These are phyloP conservation scores for Colletotrichum abscissum DNA, from an alignment of 2,329 filamentous ascomycete genomes.

Conservation along the genomic window DNA sequence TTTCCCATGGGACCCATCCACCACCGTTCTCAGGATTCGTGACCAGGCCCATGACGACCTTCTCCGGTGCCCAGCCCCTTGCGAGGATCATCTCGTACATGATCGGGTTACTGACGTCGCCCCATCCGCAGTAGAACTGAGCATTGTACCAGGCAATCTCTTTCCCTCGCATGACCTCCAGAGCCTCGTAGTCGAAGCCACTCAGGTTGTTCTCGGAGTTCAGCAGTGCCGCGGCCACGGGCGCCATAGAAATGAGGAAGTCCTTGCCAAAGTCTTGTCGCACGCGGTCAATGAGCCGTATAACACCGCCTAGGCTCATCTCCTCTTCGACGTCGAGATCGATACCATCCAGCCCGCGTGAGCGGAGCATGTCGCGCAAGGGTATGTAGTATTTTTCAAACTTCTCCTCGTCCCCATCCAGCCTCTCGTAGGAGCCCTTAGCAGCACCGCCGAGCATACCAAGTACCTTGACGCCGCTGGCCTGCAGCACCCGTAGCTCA, in stretches of 20 bases:
- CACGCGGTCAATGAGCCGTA: slow-evolving; percentile 74
- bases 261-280: slow-evolving; percentile 74
- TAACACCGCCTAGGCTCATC: slow-evolving; percentile 74
- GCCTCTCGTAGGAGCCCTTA: slow-evolving; percentile 72
- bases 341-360: slow-evolving; percentile 73
- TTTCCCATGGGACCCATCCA: slow-evolving; percentile 62
- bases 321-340: slow-evolving; percentile 86
- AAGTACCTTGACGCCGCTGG: slow-evolving; percentile 80
- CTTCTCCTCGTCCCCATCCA: slow-evolving; percentile 64
- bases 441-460: slow-evolving; percentile 91
- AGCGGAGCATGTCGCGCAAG: slow-evolving; percentile 72
- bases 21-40: slow-evolving; percentile 80
- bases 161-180: slow-evolving; percentile 74
- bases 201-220: slow-evolving; percentile 71
- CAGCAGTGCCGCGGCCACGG: slow-evolving; percentile 80
- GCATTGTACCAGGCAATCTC: slow-evolving; percentile 88
- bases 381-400: slow-evolving; percentile 83
- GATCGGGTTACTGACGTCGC: slow-evolving; percentile 59
- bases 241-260: slow-evolving; percentile 85
- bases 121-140: slow-evolving; percentile 95
- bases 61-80: slow-evolving; percentile 77
- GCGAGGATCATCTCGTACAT: slow-evolving; percentile 64
- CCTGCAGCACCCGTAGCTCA: slow-evolving; percentile 79
- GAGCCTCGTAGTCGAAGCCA: slow-evolving; percentile 82
- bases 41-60: slow-evolving; percentile 83